Base-by-base conservation (phyloP, 352 stramenopile genomes). In the Phytophthora capsici region DNA sequence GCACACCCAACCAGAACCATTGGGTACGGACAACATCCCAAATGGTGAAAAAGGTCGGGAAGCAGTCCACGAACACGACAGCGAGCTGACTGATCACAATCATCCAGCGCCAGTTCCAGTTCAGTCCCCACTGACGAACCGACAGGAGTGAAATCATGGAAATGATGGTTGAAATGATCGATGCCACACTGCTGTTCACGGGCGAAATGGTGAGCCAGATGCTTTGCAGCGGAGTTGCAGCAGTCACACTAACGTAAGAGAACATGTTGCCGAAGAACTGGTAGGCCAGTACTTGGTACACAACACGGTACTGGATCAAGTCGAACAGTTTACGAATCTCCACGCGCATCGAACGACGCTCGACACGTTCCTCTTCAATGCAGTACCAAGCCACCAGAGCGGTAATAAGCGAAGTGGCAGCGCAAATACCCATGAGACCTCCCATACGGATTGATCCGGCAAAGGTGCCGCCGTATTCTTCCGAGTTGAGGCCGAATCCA, bases 181-280 rank as follows among this genome's bases (percentile, higher is more conserved):
- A 70, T 5, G 66, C 60, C 5, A 81, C 44, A 28, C 48, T 77
- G 56, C 60, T 80, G 68, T 80, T 86, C 14, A 87, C 50, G n/a
- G 78, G 67, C 22, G 63, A 57, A 48, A 85, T 74, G 5, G 63
- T 74, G 2, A 77, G 57, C 78, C 78, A 87, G 0, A 82, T 23
- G 28, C 71, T 84, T 46, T 82, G 75, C 19, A 87, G 69, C 19
- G 75, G 77, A 6, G 70, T 75, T 8, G 70, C 34, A 13, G 74
- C 78, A 10, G 78, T 84, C 34, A 76, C 69, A 22, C 63, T 74
- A 37, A 87, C 69, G 46, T 73, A 77, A 4, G 69, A 66, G 44
- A 87, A 85, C 57, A 87, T 65, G 48, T 80, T 85, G 55, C 74
- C 75, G 38, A 87, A 84, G 69, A 87, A 87, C 13, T 80, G 73